These are phyloP conservation scores for Penicillium sp. DNA, from an alignment of 2,329 filamentous ascomycete genomes.

Conservation along the genomic window DNA sequence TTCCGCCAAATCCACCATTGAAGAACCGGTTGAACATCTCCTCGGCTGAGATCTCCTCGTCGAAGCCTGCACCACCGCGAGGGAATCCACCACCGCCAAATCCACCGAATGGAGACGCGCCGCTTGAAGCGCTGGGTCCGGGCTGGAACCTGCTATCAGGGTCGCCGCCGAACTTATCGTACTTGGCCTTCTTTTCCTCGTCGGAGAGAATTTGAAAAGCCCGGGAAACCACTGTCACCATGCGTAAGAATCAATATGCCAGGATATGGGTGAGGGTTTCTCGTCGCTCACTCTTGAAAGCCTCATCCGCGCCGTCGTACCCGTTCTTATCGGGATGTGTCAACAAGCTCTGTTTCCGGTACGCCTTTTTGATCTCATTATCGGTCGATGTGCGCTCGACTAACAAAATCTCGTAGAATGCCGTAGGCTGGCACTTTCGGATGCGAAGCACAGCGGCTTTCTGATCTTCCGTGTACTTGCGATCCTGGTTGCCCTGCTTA, in stretches of 20 bases:
- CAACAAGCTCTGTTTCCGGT: constrained; percentile 87
- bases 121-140: constrained; percentile 40
- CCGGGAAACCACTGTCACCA: constrained; percentile 70
- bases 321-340: constrained; percentile 99
- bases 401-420: constrained; percentile 92
- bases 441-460: constrained; percentile 89
- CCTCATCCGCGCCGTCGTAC: constrained; percentile 90
- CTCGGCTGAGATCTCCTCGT: constrained; percentile 91
- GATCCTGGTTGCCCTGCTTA: constrained; percentile 52
- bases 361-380: constrained; percentile 93
- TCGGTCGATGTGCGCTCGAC: constrained; percentile 69
- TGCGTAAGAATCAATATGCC: constrained; percentile 2
- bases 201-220: constrained; percentile 93
- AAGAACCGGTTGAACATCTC: constrained; percentile 98
- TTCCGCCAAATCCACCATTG: constrained; percentile 61
- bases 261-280: not conserved
- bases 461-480: constrained; percentile 80
- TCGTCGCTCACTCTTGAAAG: constrained; percentile 74
- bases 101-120: constrained; percentile 45
- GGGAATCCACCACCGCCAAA: constrained; percentile 51
- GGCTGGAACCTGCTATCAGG: constrained; percentile 81
- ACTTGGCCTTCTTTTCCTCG: constrained; percentile 86
- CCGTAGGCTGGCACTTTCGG: constrained; percentile 75
- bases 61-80: constrained; percentile 59
- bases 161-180: constrained; percentile 84